Percentiles rank a stretch among this genome's conserved stretches.
Evolutionary conservation across 2,329 filamentous ascomycete genomes (phyloP).

Genomic region (Ilyonectria sp.): DNA sequence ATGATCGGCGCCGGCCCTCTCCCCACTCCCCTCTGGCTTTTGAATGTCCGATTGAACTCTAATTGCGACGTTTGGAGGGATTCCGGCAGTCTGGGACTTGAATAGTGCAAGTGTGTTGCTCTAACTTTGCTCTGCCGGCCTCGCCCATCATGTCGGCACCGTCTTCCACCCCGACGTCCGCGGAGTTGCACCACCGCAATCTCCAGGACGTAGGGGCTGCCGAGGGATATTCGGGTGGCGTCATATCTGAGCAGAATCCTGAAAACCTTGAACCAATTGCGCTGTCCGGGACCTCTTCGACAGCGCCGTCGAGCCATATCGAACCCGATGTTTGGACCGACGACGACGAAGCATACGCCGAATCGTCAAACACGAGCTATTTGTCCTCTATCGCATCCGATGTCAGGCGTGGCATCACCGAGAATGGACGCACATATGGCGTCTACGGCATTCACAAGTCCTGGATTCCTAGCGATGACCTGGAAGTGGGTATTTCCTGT

Average conservation of each 20-base stretch:
- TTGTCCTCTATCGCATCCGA: conserved; percentile 47
- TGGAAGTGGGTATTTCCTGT: conserved; percentile 28
- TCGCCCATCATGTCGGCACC: conserved; percentile 3
- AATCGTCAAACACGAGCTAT: conserved; percentile 50
- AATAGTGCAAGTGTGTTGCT: neutral
- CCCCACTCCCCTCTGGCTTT: neutral
- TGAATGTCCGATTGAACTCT: neutral
- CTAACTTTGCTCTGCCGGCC: neutral
- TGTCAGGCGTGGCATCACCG: conserved; percentile 42
- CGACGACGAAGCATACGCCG: conserved; percentile 49
- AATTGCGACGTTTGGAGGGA: neutral
- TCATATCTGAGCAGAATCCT: conserved; percentile 1
- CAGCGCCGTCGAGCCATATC: conserved; percentile 29
- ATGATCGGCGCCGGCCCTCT: neutral
- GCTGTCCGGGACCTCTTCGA: neutral
- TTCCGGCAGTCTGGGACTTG: neutral
- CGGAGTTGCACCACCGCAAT: neutral
- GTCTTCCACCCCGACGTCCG: neutral
- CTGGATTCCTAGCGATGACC: conserved; percentile 42
- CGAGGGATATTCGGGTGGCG: conserved; percentile 2
- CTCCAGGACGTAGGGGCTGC: neutral
- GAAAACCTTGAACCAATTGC: neutral
- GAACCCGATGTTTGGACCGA: conserved; percentile 40
- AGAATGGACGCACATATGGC: conserved; percentile 42
- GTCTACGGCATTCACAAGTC: conserved; percentile 45